phyloP scores from a whole-genome alignment of 257 asterid genomes.

The Nicotiana otophora region DNA sequence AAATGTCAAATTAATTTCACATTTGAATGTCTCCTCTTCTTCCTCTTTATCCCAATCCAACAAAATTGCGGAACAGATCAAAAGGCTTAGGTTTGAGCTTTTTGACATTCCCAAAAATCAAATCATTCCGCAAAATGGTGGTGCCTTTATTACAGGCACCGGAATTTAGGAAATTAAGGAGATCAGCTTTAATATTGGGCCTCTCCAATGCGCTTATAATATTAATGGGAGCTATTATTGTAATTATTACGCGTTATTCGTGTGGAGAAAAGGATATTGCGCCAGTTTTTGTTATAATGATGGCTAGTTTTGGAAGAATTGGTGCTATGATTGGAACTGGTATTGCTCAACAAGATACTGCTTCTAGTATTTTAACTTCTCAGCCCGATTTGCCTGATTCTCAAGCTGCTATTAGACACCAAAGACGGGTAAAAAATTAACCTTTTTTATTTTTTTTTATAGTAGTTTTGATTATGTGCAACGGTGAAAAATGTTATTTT shows the following conservation, averaged over 20 bases:
- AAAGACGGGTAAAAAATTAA: slow-evolving; percentile 11
- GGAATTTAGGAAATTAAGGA: neutral
- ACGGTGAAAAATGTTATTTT: neutral
- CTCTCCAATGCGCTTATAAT: slow-evolving; percentile 10
- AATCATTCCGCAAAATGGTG: neutral
- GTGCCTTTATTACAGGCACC: neutral
- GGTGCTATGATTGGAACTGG: slow-evolving; percentile 19
- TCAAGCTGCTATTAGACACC: slow-evolving; percentile 7
- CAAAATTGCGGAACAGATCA: neutral
- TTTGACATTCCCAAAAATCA: neutral
- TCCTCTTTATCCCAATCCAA: neutral
- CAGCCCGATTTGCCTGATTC: neutral
- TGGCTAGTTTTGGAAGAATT: slow-evolving; percentile 10
- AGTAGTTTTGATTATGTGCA: neutral
- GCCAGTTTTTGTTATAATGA: neutral
- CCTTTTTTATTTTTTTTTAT: neutral
- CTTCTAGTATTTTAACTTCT: slow-evolving; percentile 9
- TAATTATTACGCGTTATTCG: neutral
- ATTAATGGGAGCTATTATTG: neutral
- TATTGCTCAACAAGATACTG: slow-evolving; percentile 17
- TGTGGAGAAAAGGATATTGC: neutral
- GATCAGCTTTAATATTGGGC: slow-evolving; percentile 16
- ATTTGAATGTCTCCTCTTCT: slow-evolving; percentile 3
- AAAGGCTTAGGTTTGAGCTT: neutral
- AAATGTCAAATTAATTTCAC: neutral